Percentiles rank a stretch among this genome's conserved stretches.
phyloP scores from a whole-genome alignment of 2,329 filamentous ascomycete species.

The Penicillium sp. region DNA sequence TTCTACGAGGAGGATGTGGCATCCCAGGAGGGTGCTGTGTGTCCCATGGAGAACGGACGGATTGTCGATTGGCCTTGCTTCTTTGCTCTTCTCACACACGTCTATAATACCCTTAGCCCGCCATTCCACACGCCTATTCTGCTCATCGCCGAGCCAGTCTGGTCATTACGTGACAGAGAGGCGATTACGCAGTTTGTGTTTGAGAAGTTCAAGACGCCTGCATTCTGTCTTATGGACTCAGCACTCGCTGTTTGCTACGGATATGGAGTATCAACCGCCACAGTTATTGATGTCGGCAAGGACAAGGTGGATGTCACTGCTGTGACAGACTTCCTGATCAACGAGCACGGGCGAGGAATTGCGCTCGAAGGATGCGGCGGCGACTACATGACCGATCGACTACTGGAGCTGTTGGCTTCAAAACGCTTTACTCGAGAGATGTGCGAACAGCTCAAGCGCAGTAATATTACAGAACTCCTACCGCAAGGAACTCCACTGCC shows the following conservation, averaged over 20 bases:
- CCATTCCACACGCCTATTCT: slow-evolving; percentile 94
- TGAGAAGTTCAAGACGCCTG: slow-evolving; percentile 94
- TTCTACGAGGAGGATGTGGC: slow-evolving; percentile 89
- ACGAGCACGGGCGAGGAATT: slow-evolving; percentile 68
- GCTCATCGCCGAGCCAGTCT: slow-evolving; percentile 85
- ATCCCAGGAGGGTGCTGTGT: slow-evolving; percentile 86
- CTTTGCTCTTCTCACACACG: slow-evolving; percentile 88
- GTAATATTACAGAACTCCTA: slow-evolving; percentile 66
- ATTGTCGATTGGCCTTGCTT: slow-evolving; percentile 93
- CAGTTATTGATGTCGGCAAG: slow-evolving; percentile 87
- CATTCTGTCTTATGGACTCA: slow-evolving; percentile 87
- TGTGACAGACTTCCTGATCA: slow-evolving; percentile 79
- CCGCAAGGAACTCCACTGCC: slow-evolving; percentile 60
- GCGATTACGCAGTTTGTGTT: slow-evolving; percentile 92
- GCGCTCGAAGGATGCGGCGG: slow-evolving; percentile 75
- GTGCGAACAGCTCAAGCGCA: slow-evolving; percentile 69
- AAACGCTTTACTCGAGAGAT: slow-evolving; percentile 65
- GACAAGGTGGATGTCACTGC: slow-evolving; percentile 93
- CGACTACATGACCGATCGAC: slow-evolving; percentile 78
- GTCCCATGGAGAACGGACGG: slow-evolving; percentile 78
- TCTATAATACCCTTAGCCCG: slow-evolving; percentile 86
- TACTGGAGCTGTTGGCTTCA: slow-evolving; percentile 67
- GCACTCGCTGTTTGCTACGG: slow-evolving; percentile 80
- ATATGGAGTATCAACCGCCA: slow-evolving; percentile 81
- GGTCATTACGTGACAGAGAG: slow-evolving; percentile 87